Conservation (phyloP, 1,284 basidiomycete species). For the Apiotrichum mycotoxinovorans region DNA sequence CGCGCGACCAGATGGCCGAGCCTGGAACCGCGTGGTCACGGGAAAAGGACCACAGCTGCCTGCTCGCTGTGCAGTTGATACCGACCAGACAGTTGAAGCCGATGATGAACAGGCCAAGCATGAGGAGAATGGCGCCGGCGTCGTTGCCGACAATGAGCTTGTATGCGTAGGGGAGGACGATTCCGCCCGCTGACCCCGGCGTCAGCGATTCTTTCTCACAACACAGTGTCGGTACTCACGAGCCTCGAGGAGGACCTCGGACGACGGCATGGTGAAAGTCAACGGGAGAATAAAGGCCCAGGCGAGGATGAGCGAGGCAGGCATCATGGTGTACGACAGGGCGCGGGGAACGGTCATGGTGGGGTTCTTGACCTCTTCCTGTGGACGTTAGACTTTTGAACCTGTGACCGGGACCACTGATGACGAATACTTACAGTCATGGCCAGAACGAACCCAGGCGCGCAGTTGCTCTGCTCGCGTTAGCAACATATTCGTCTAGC, state of each 20-base stretch:
- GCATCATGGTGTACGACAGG: constrained; percentile 17
- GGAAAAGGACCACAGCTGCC: constrained; percentile 19
- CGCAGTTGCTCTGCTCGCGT: constrained; percentile 3
- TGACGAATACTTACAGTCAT: constrained; percentile 3
- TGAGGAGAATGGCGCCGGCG: constrained; percentile 13
- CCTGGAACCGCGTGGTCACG: constrained; percentile 22
- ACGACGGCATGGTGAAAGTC: constrained; percentile 17
- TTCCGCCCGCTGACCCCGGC: constrained; percentile 2
- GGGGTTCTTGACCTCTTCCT: constrained; percentile 13
- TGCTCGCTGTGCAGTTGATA: constrained; percentile 16
- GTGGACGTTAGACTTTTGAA: too few species aligned
- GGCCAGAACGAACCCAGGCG: constrained; percentile 15
- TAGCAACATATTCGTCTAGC: too few species aligned
- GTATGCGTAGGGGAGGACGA: constrained; percentile 14
- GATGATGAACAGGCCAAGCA: constrained; percentile 13
- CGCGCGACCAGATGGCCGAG: constrained; percentile 15
- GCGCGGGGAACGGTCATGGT: constrained; percentile 13
- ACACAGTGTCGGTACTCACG: constrained; percentile 4
- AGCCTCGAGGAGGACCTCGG: constrained; percentile 16
- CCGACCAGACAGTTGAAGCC: constrained; percentile 23
- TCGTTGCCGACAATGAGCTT: constrained; percentile 18
- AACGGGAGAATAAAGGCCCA: constrained; percentile 15
- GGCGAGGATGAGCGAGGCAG: constrained; percentile 12
- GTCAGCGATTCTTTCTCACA: background rate
- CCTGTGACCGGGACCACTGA: too few species aligned